Base-by-base conservation (phyloP, 2,329 filamentous ascomycete species). In the Aspergillus sp. region DNA sequence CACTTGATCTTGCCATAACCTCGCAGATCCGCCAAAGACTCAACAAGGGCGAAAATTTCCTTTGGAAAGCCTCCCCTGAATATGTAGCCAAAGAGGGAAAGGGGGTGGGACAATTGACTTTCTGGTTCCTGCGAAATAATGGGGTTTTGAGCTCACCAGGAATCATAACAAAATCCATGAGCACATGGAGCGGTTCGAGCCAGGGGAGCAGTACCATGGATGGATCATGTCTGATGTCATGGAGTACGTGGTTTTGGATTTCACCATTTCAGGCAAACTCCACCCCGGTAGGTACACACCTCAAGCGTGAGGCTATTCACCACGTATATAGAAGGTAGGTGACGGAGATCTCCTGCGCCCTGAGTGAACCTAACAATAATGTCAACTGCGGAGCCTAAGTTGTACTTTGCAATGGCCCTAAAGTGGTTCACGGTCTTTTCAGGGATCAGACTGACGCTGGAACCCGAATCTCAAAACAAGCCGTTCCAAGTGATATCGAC, bases 381-480 rank as follows among this genome's bases (percentile, higher is more conserved):
- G n/a, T 53, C 48, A 10, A 59, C 41, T 4, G 52, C 53, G 2
- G 51, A 45, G 6, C 54, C 47, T 4, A 63, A 41, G n/a, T 52
- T 33, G 44, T 65, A 54, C 32, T 58, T 58, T 26, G 57, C 55
- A 29, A 65, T 65, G 1, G 63, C 54, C 1, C 52, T 48, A 52
- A 65, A 64, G 1, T 61, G 55, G 10, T 59, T 43, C 4, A 63
- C 34, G 9, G 65, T 46, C 10, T 62, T 62, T 35, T 59, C 60
- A 0, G 64, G 61, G 4, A 67, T 52, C 0, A 55, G 19, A 19
- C 19, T 19, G 19, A 19, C 19, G 19, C 19, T 19, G 19, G 19
- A 19, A 19, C 19, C 19, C 19, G 19, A 19, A 19, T 19, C 19
- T 19, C 19, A 19, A 19, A 19, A 19, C 19, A 19, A 19, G 19